Evolutionary conservation across 257 asterid genomes (phyloP).

Genomic region (Capsicum pubescens): DNA sequence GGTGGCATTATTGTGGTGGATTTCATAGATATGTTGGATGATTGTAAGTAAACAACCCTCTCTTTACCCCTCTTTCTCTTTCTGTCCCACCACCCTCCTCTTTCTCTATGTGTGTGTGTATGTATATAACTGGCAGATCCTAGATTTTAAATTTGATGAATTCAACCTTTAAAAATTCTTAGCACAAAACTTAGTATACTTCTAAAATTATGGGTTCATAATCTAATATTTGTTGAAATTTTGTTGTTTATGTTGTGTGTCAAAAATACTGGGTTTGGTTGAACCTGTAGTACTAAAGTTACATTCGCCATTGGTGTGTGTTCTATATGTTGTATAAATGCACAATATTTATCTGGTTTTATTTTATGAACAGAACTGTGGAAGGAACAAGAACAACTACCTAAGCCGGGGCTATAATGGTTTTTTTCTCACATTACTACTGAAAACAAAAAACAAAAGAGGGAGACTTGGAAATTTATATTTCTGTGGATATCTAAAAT

Average conservation of each 20-base stretch:
- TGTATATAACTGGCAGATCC: neutral
- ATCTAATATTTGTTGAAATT: no score
- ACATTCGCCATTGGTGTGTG: neutral
- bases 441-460: constrained; percentile 16
- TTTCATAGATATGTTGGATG: constrained; percentile 97
- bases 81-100: neutral
- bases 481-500: neutral
- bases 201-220: neutral
- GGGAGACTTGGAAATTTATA: neutral
- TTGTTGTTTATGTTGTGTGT: no score
- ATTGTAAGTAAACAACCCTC: constrained; percentile 63
- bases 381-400: no score
- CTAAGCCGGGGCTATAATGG: no score
- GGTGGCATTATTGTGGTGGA: constrained; percentile 99
- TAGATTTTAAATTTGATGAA: neutral
- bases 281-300: no score
- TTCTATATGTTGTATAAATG: neutral
- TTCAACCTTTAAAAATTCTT: neutral
- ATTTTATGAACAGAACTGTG: no score
- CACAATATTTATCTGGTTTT: neutral
- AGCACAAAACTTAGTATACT: neutral
- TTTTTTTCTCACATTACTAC: no score
- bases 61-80: neutral
- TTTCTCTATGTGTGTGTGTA: neutral
- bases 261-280: no score